phyloP scores from a whole-genome alignment of 345 rosid genomes.

The Kernera saxatilis region DNA sequence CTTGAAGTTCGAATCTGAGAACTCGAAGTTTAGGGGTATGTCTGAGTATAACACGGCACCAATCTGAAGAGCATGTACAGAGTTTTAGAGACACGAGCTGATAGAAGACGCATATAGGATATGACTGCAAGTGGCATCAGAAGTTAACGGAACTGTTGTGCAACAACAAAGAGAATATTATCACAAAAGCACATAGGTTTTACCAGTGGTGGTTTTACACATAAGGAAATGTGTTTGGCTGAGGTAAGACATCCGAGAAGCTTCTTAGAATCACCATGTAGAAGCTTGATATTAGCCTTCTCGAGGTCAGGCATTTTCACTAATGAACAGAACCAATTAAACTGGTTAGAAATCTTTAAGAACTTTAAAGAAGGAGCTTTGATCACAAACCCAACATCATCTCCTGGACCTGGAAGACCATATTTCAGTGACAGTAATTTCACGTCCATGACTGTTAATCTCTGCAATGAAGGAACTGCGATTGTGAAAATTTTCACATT shows the following conservation, averaged over 20 bases:
- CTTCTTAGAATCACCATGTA: not conserved
- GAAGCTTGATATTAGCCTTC: not conserved
- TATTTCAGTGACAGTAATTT: not conserved
- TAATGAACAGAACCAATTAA: not conserved
- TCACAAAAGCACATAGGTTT: not conserved
- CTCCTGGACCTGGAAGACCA: not conserved
- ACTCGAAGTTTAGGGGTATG: constrained; percentile 11
- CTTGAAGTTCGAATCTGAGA: not conserved
- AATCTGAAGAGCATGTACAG: not conserved
- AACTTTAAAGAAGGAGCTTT: constrained; percentile 2
- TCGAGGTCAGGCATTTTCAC: not conserved
- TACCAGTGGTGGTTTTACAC: not conserved
- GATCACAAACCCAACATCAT: not conserved
- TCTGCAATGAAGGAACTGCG: not conserved
- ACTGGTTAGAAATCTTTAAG: not conserved
- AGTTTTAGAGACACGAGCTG: constrained; percentile 3
- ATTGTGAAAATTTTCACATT: not conserved
- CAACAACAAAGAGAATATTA: not conserved
- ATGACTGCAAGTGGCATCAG: not conserved
- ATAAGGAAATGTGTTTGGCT: not conserved
- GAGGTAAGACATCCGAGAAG: not conserved
- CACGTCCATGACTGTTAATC: not conserved
- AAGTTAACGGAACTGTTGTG: not conserved
- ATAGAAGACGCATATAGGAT: not conserved
- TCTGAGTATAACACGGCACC: not conserved